These are phyloP conservation scores for Aspergillus cavernicola DNA, from an alignment of 495 filamentous ascomycete genomes.

Conservation along the genomic window DNA sequence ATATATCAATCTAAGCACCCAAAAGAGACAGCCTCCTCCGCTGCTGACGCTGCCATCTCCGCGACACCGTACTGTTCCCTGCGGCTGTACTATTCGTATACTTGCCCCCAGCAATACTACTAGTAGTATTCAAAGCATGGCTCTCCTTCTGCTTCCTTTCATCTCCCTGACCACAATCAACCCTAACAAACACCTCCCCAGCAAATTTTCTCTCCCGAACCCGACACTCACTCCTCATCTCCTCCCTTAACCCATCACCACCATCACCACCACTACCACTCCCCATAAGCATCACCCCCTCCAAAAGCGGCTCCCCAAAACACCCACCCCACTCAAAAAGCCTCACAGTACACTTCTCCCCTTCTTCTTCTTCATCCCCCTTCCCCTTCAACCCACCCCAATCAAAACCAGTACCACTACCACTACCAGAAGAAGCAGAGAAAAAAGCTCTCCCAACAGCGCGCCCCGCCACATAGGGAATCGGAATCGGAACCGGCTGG, in stretches of 20 bases:
- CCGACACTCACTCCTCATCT: background rate
- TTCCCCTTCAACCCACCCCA: conserved; percentile 14
- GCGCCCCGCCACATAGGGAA: conserved; percentile 22
- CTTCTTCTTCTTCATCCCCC: too few relatives aligned
- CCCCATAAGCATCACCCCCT: too few relatives aligned
- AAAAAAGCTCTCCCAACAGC: conserved; percentile 33
- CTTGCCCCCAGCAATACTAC: background rate
- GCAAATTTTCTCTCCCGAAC: conserved; percentile 22
- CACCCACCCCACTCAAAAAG: conserved; percentile 38
- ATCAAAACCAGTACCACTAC: background rate
- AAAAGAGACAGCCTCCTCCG: background rate
- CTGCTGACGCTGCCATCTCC: background rate
- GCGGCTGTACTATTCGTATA: background rate
- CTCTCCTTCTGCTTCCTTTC: background rate
- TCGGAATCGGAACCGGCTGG: conserved; percentile 29
- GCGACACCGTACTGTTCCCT: background rate
- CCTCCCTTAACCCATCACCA: conserved; percentile 11
- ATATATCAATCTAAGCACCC: background rate
- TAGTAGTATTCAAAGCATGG: background rate
- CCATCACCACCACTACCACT: background rate
- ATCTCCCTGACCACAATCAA: conserved; percentile 24
- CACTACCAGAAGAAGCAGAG: background rate
- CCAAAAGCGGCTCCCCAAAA: conserved; percentile 30
- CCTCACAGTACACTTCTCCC: conserved; percentile 32
- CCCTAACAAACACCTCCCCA: conserved; percentile 32